Evolutionary conservation across 192 early-diverging fungal species (phyloP).

Genomic region (Backusella parvicylindrica): DNA sequence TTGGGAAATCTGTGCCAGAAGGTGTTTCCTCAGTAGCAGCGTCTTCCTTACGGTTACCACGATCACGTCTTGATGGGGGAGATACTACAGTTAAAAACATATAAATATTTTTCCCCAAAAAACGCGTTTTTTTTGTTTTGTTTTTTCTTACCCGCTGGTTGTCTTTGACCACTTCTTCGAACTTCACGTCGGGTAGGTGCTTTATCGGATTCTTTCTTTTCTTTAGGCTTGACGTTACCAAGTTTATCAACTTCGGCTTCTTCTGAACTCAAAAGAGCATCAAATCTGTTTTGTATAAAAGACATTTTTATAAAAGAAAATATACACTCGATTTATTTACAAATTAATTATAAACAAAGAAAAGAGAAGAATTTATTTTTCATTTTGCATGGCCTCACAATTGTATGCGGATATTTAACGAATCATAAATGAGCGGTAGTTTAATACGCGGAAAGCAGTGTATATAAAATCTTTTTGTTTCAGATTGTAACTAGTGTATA

Average conservation of each 20-base stretch:
- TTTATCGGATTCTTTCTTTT: conserved; percentile 2
- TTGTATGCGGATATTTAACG: neutral
- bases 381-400: neutral
- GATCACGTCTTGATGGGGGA: conserved; percentile 12
- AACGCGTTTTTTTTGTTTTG: neutral
- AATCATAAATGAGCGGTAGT: neutral
- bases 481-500: too few relatives aligned
- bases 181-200: conserved; percentile 5
- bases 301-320: too few relatives aligned
- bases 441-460: neutral
- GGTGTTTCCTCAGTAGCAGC: neutral
- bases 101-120: neutral
- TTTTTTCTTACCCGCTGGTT: conserved; percentile 3
- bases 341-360: neutral
- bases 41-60: conserved; percentile 4
- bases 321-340: neutral
- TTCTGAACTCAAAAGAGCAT: conserved; percentile 2
- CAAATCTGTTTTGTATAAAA: neutral
- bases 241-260: conserved; percentile 2
- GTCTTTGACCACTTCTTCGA: neutral
- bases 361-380: neutral
- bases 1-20: neutral
- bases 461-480: neutral
- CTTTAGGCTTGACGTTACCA: neutral
- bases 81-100: neutral